Evolutionary conservation across 2,329 filamentous ascomycete species (phyloP), one percentile per base, ranked within the genome.

Genomic region (Fusarium pininemorale): DNA sequence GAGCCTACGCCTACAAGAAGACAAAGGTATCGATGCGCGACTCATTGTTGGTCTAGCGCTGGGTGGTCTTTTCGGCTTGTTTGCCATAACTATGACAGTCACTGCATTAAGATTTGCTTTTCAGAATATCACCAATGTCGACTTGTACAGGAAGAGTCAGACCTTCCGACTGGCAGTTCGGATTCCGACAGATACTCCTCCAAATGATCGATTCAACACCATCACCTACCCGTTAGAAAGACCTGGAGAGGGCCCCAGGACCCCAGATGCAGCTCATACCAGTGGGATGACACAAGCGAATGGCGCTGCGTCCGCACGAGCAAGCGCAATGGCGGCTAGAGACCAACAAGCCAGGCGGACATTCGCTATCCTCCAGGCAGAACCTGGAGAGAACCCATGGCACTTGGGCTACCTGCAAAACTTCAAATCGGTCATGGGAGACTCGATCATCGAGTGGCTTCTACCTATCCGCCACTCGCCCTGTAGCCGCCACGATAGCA

Each of bases 361-460:
- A 16, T 98, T 97, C 80, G 94, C 94, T 18, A 92, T 98, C 45
- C 85, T 98, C 5, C 88, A 90, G 69, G 94, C 93, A 0, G 85
- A 90, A 7, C 87, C 90, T 0, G 92, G 93, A 15, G 92, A 96
- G 75, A 98, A 98, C 75, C 94, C 94, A 0, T 99, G 94, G 91
- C 90, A 97, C 76, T 84, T 96, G 2, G 94, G 93, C 5, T 83
- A 84, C 14, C 86, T 88, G 70, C 83, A 86, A 35, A 98, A 98
- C 79, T 92, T 95, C 83, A 89, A 90, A 73, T 88, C 92, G 20
- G 90, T 98, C 30, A 94, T 99, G 91, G 96, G 96, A 0, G 83
- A 88, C 53, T 89, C 84, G 26, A 73, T 91, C 5, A 69, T 92
- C 20, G 93, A 98, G 68, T 98, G 95, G 95, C 79, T 98, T 18